Conservation (phyloP, 75 land plant species). For the Selaginella tamariscina region DNA sequence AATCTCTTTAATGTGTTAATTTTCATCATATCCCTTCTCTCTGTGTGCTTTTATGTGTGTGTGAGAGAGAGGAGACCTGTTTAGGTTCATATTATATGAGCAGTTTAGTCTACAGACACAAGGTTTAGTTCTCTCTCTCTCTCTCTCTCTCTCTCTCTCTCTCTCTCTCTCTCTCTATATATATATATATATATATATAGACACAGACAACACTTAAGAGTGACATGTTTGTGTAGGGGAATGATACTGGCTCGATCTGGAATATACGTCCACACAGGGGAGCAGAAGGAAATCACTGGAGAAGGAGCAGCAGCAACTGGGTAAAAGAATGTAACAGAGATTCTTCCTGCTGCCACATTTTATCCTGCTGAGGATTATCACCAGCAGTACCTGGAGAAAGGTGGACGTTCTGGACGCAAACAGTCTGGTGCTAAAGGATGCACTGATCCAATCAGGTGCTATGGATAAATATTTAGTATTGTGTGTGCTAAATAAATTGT, state of each 20-base stretch:
- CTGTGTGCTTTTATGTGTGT: too few relatives aligned
- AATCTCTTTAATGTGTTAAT: too few relatives aligned
- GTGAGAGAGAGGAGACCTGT: too few relatives aligned
- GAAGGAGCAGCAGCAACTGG: constrained; percentile 14
- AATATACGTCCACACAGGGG: constrained; percentile 17
- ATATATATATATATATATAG: too few relatives aligned
- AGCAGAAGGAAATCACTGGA: constrained; percentile 23
- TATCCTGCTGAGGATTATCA: constrained; percentile 79
- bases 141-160: not conserved
- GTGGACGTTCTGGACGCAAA: constrained; percentile 14
- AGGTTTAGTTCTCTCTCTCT: too few relatives aligned
- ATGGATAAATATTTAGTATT: constrained; percentile 26
- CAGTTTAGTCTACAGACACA: too few relatives aligned
- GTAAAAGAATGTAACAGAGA: constrained; percentile 47
- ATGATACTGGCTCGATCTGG: constrained; percentile 23
- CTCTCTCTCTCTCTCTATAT: too few relatives aligned
- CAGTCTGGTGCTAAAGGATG: constrained; percentile 26
- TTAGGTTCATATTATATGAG: too few relatives aligned
- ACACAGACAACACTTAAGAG: too few relatives aligned
- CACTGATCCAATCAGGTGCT: constrained; percentile 30
- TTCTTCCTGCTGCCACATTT: constrained; percentile 63
- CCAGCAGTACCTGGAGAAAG: constrained; percentile 71
- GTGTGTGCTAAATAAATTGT: too few relatives aligned
- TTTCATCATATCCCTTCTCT: too few relatives aligned
- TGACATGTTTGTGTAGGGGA: constrained; percentile 16